These are phyloP conservation scores for Carnegiea gigantea DNA, from an alignment of 179 eudicot species.

Conservation along the genomic window DNA sequence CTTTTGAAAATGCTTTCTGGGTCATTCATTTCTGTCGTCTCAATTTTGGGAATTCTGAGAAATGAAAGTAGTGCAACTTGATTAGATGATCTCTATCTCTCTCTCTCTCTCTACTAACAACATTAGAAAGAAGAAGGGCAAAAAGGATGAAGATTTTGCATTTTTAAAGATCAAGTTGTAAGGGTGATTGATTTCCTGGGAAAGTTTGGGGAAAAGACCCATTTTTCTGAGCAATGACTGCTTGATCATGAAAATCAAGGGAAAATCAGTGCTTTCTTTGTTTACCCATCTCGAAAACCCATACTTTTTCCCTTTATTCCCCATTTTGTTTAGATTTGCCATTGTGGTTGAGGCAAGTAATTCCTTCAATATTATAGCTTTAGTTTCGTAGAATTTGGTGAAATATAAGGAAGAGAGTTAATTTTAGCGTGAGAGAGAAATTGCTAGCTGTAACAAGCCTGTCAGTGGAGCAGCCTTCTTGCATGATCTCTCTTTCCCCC, in stretches of 20 bases:
- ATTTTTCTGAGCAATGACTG: background rate
- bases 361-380: background rate
- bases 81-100: slow-evolving; percentile 10
- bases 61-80: background rate
- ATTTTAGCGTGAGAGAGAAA: slow-evolving; percentile 31
- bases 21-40: background rate
- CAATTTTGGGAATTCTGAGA: background rate
- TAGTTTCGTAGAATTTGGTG: slow-evolving; percentile 19
- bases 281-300: slow-evolving; percentile 20
- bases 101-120: background rate
- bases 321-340: background rate
- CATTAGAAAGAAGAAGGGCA: slow-evolving; percentile 4
- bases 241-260: slow-evolving; percentile 8
- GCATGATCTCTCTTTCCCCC: slow-evolving; percentile 64
- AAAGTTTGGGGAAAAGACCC: background rate
- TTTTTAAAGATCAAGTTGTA: background rate
- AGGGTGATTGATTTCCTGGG: slow-evolving; percentile 16
- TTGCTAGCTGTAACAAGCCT: slow-evolving; percentile 73
- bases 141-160: background rate
- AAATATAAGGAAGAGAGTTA: slow-evolving; percentile 20
- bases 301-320: background rate
- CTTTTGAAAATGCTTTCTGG: slow-evolving; percentile 9
- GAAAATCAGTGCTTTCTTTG: slow-evolving; percentile 5
- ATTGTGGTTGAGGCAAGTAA: background rate
- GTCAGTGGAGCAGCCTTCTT: slow-evolving; percentile 86